Conservation (phyloP, 768 basidiomycete genomes). For the Obba rivulosa region DNA sequence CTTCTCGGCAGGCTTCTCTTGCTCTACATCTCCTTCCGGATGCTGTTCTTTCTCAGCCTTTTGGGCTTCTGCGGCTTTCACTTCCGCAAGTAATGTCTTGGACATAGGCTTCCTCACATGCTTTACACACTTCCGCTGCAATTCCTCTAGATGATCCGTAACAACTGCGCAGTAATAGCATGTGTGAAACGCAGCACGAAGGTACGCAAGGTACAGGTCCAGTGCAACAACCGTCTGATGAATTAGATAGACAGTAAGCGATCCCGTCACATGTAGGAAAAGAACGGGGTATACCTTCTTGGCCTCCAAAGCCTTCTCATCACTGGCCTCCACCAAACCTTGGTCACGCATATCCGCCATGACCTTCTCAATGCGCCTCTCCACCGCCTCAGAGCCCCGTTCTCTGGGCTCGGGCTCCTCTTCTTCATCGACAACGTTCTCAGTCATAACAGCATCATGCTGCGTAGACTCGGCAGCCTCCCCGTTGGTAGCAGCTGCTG, state of each 20-base stretch:
- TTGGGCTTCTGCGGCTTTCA: slow-evolving; percentile 47
- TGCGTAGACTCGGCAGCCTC: slow-evolving; percentile 4
- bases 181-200: slow-evolving; percentile 87
- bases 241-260: too few relatives aligned
- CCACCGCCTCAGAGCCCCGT: slow-evolving; percentile 73
- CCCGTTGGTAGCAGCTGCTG: slow-evolving; percentile 14
- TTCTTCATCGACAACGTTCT: slow-evolving; percentile 27
- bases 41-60: slow-evolving; percentile 43
- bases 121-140: slow-evolving; percentile 90
- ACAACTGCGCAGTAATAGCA: slow-evolving; percentile 98
- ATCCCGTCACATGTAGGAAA: slow-evolving; percentile 2
- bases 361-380: slow-evolving; percentile 74
- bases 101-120: slow-evolving; percentile 79
- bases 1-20: slow-evolving; percentile 32
- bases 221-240: slow-evolving; percentile 73
- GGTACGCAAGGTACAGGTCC: slow-evolving; percentile 90
- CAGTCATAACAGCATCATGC: slow-evolving; percentile 27
- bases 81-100: slow-evolving; percentile 55
- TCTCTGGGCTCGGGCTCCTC: slow-evolving; percentile 56
- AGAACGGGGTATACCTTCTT: slow-evolving; percentile 53
- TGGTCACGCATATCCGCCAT: slow-evolving; percentile 66
- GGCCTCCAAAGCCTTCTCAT: slow-evolving; percentile 60
- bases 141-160: slow-evolving; percentile 90
- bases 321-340: slow-evolving; percentile 49
- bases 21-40: slow-evolving; percentile 33